Percentiles rank a stretch among this genome's conserved stretches.
Evolutionary conservation across 352 stramenopile genomes (phyloP).

Genomic region (Pythium folliculosum): DNA sequence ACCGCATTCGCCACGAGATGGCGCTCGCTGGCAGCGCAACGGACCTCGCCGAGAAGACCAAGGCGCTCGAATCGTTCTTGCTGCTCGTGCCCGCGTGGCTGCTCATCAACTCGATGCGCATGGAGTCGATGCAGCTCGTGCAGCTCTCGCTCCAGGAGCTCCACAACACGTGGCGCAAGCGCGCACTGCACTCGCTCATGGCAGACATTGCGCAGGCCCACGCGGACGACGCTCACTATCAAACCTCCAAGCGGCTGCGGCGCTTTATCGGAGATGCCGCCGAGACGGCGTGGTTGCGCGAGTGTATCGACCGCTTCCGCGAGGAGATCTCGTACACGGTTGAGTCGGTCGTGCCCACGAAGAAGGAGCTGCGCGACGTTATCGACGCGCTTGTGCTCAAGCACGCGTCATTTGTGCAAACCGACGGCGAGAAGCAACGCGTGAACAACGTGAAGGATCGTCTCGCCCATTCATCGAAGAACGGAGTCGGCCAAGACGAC

Average conservation of each 20-base stretch:
- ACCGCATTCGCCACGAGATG: constrained; percentile 83
- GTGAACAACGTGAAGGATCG: constrained; percentile 63
- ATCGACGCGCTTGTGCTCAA: constrained; percentile 58
- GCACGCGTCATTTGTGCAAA: constrained; percentile 66
- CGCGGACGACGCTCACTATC: background rate
- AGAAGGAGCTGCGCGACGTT: constrained; percentile 71
- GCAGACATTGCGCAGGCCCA: constrained; percentile 25
- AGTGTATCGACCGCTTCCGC: constrained; percentile 74
- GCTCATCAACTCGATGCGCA: constrained; percentile 99
- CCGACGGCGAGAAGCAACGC: constrained; percentile 45
- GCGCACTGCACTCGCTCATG: constrained; percentile 91
- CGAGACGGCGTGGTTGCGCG: constrained; percentile 54
- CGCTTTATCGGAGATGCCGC: constrained; percentile 60
- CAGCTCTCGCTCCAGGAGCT: constrained; percentile 97
- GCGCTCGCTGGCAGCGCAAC: constrained; percentile 41
- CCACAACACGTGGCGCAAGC: constrained; percentile 98
- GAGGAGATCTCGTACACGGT: constrained; percentile 83
- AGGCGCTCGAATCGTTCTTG: constrained; percentile 58
- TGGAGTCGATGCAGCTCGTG: constrained; percentile 99
- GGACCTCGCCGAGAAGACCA: constrained; percentile 17
- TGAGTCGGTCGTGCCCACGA: constrained; percentile 60
- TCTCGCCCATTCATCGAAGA: constrained; percentile 54
- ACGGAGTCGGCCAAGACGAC: constrained; percentile 46
- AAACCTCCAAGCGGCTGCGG: constrained; percentile 49
- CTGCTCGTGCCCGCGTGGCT: constrained; percentile 94